Evolutionary conservation across 2,329 filamentous ascomycete species (phyloP).

Genomic region (Chaetothyriales sp.): DNA sequence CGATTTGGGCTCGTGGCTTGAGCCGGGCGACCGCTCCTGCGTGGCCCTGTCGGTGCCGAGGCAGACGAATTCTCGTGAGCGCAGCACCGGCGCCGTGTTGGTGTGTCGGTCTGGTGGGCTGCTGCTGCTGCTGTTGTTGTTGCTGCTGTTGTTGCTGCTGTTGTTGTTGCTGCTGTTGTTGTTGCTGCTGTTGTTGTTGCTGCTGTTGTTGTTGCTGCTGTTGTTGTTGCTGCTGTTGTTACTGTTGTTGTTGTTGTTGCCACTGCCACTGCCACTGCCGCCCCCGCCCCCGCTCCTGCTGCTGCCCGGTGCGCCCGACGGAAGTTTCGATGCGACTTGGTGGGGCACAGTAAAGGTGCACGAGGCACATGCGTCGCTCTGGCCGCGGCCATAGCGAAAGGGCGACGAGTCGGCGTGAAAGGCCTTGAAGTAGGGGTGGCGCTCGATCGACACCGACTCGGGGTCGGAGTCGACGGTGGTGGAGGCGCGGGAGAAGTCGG

Average conservation of each 20-base stretch:
- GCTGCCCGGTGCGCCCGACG: conserved; percentile 40
- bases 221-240: too few species aligned
- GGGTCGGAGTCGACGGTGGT: conserved; percentile 17
- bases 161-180: too few species aligned
- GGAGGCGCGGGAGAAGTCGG: conserved; percentile 20
- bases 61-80: conserved; percentile 40
- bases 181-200: too few species aligned
- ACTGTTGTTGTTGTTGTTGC: too few species aligned
- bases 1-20: conserved; percentile 22
- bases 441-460: conserved; percentile 27
- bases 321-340: conserved; percentile 39
- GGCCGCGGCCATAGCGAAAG: conserved; percentile 27
- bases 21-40: conserved; percentile 19
- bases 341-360: conserved; percentile 44
- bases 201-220: too few species aligned
- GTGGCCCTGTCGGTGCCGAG: conserved; percentile 24
- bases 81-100: conserved; percentile 36
- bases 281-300: conserved; percentile 35
- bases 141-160: not conserved
- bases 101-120: not conserved
- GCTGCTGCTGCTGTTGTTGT: not conserved
- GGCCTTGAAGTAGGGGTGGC: conserved; percentile 37
- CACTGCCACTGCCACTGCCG: conserved; percentile 10
- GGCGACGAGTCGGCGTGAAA: conserved; percentile 8
- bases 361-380: conserved; percentile 43